These are phyloP conservation scores for Trichosporon inkin DNA, from an alignment of 1,284 basidiomycete genomes.

Conservation along the genomic window DNA sequence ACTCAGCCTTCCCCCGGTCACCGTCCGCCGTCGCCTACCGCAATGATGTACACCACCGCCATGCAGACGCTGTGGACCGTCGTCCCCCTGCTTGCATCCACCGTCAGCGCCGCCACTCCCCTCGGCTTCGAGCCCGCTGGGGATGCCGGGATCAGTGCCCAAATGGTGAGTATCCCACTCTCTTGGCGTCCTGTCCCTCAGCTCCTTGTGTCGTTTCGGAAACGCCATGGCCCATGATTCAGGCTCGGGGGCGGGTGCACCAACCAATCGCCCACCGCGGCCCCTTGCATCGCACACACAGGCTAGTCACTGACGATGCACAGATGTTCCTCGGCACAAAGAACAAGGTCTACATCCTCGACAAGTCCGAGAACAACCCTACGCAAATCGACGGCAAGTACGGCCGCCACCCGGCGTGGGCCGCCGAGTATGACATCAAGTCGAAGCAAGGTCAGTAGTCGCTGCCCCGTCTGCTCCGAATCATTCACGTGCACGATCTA, in stretches of 20 bases:
- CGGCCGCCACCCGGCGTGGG: constrained; percentile 50
- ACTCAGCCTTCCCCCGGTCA: background rate
- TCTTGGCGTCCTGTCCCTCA: background rate
- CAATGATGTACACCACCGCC: background rate
- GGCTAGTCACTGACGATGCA: constrained; percentile 7
- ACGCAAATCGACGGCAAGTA: constrained; percentile 54
- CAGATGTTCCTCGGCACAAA: constrained; percentile 53
- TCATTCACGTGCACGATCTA: background rate
- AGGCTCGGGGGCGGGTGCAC: background rate
- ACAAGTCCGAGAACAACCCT: constrained; percentile 57
- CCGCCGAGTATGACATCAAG: constrained; percentile 52
- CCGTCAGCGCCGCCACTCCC: constrained; percentile 21
- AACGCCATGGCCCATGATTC: background rate
- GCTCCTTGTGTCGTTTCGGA: background rate
- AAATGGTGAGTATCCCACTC: constrained; percentile 41
- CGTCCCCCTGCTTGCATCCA: constrained; percentile 17
- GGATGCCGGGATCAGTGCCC: constrained; percentile 47
- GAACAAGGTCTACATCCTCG: constrained; percentile 54
- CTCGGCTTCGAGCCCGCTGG: constrained; percentile 42
- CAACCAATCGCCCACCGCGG: background rate
- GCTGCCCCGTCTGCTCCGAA: background rate
- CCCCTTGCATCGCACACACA: background rate
- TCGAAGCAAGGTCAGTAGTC: constrained; percentile 46
- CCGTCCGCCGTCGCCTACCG: background rate
- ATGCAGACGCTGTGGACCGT: constrained; percentile 14